A percentile compares a stretch with the other conserved stretches of the same genome.
Evolutionary conservation across 1,139 yeast genomes (phyloP).

Genomic region (Blastobotrys illinoisensis): DNA sequence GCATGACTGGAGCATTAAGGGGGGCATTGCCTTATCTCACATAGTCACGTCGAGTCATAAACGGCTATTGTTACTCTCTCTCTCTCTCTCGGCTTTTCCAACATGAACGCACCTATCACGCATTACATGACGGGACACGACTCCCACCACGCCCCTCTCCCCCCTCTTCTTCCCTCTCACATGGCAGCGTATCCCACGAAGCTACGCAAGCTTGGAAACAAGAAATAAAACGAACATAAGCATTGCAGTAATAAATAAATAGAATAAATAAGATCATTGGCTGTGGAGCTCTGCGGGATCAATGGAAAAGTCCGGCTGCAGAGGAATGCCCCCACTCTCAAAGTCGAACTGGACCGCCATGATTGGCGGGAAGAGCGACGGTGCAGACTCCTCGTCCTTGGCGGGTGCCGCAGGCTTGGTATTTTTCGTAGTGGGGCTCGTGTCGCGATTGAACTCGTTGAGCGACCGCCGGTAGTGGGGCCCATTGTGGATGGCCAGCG

Average conservation of each 20-base stretch:
- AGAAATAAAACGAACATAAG: too few relatives aligned
- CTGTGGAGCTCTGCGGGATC: slow-evolving; percentile 5
- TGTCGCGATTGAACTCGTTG: not conserved
- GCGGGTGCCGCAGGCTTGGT: not conserved
- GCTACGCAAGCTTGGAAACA: not conserved
- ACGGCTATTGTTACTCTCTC: too few relatives aligned
- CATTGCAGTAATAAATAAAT: not conserved
- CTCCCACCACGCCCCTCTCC: not conserved
- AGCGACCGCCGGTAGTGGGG: not conserved
- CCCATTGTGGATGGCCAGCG: not conserved
- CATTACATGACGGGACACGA: not conserved
- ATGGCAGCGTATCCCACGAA: too few relatives aligned
- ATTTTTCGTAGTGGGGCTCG: not conserved
- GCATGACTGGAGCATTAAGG: not conserved
- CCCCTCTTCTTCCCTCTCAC: too few relatives aligned
- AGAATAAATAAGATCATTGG: not conserved
- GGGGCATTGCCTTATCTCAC: not conserved
- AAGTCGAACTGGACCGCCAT: slow-evolving; percentile 19
- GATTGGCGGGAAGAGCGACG: slow-evolving; percentile 23
- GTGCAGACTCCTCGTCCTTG: slow-evolving; percentile 6
- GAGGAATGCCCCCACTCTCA: slow-evolving; percentile 20
- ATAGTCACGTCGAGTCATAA: not conserved
- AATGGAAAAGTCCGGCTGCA: slow-evolving; percentile 22
- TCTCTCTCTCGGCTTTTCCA: too few relatives aligned
- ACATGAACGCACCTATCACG: too few relatives aligned